phyloP scores from a whole-genome alignment of 31 red algal species.

The Porphyra umbilicalis region DNA sequence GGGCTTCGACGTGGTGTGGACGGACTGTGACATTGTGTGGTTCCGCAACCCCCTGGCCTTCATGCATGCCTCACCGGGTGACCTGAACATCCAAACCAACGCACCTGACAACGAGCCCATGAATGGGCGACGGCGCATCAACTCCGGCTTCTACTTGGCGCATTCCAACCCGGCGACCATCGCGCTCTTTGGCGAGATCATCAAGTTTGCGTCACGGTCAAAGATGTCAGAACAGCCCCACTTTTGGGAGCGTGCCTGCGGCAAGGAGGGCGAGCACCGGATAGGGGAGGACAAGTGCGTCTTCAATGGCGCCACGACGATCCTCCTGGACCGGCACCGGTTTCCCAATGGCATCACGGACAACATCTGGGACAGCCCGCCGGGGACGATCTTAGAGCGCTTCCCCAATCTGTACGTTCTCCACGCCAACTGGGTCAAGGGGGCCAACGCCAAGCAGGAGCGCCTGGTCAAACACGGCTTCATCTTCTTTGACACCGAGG shows the following conservation, averaged over 20 bases:
- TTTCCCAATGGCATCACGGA: conserved; percentile 98
- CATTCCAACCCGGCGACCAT: conserved; percentile 69
- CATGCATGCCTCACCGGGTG: conserved; percentile 61
- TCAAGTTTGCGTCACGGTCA: conserved; percentile 78
- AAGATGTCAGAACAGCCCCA: conserved; percentile 97
- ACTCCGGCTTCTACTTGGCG: conserved; percentile 95
- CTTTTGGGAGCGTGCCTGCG: conserved; percentile 99
- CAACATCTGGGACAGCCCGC: conserved; percentile 65
- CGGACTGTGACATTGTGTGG: conserved; percentile 97
- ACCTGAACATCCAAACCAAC: conserved; percentile 94
- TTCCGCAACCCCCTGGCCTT: conserved; percentile 84
- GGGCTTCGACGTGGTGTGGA: conserved; percentile 98
- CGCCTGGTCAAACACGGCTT: conserved; percentile 81
- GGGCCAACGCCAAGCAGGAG: conserved; percentile 72
- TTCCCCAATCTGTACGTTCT: conserved; percentile 85
- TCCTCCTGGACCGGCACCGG: conserved; percentile 72
- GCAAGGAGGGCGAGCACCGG: conserved; percentile 77
- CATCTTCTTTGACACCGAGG: conserved; percentile 77
- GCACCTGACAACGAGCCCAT: conserved; percentile 89
- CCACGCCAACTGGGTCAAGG: conserved; percentile 99
- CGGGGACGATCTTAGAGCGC: conserved; percentile 49
- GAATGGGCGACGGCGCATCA: conserved; percentile 88
- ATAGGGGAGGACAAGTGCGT: conserved; percentile 78
- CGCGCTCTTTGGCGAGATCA: conserved; percentile 84
- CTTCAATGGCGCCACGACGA: conserved; percentile 76